These are phyloP conservation scores for Erysimum cheiri DNA, from an alignment of 441 rosid species.

Conservation along the genomic window DNA sequence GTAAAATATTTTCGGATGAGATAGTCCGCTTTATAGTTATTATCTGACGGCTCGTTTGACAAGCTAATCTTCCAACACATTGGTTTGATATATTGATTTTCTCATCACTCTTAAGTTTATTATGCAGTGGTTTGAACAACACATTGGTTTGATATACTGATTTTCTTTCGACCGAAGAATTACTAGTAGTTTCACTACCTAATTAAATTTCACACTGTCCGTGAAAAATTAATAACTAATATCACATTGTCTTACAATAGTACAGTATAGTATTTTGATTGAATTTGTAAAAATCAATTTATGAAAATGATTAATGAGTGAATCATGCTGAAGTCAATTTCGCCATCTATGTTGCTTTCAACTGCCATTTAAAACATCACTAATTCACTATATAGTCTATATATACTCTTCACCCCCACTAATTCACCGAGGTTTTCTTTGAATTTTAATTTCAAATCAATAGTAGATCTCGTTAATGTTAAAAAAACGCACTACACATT, in stretches of 20 bases:
- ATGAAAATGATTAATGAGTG: background rate
- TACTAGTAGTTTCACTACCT: background rate
- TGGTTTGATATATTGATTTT: background rate
- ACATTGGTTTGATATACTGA: background rate
- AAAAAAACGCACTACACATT: constrained; percentile 40
- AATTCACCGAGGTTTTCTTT: background rate
- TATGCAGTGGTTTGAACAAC: background rate
- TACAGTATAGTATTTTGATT: background rate
- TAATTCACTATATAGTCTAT: background rate
- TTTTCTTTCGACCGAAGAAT: background rate
- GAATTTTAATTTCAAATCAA: constrained; percentile 7
- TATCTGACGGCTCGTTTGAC: too few relatives aligned
- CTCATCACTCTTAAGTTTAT: background rate
- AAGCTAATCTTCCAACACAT: too few relatives aligned
- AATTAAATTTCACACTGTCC: background rate
- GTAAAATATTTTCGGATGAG: too few relatives aligned
- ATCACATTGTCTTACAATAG: background rate
- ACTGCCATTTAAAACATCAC: constrained; percentile 26
- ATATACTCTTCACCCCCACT: constrained; percentile 15
- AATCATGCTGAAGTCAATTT: constrained; percentile 6
- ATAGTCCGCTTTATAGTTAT: too few relatives aligned
- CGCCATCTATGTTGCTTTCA: constrained; percentile 15
- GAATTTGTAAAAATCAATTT: too few relatives aligned
- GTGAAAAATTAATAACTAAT: background rate
- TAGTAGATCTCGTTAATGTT: background rate